These are phyloP conservation scores for Nigrospora oryzae DNA, from an alignment of 2,329 filamentous ascomycete genomes.

Conservation along the genomic window DNA sequence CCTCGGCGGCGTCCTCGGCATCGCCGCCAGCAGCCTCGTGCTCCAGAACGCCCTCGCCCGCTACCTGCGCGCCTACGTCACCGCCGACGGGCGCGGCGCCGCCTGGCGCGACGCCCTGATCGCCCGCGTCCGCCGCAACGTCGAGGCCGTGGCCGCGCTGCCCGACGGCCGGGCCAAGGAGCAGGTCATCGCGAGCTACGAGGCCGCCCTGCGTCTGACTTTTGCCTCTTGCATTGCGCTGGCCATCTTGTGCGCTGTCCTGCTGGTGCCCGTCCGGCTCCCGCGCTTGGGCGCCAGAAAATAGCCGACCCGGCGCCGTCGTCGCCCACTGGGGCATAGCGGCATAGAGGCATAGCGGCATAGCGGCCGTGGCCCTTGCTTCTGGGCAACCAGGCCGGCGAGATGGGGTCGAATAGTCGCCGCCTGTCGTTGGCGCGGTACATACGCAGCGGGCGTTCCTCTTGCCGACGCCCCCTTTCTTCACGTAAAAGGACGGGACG, in stretches of 20 bases:
- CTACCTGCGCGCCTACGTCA: slow-evolving; percentile 51
- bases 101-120: slow-evolving; percentile 49
- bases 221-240: slow-evolving; percentile 36
- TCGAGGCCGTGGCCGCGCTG: slow-evolving; percentile 41
- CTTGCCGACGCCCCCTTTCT: too few relatives aligned
- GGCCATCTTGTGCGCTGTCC: slow-evolving; percentile 34
- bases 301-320: too few relatives aligned
- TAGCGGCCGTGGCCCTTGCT: too few relatives aligned
- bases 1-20: slow-evolving; percentile 65
- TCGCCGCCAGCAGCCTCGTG: slow-evolving; percentile 62
- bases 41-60: slow-evolving; percentile 61
- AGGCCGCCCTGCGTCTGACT: slow-evolving; percentile 37
- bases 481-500: too few relatives aligned
- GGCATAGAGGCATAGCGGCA: too few relatives aligned
- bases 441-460: too few relatives aligned
- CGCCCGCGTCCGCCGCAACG: slow-evolving; percentile 40
- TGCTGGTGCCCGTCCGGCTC: slow-evolving; percentile 44
- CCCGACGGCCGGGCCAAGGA: slow-evolving; percentile 29
- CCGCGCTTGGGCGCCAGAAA: slow-evolving; percentile 40
- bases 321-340: too few relatives aligned
- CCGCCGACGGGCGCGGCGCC: slow-evolving; percentile 25
- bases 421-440: too few relatives aligned
- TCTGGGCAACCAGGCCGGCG: too few relatives aligned
- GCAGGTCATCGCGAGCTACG: slow-evolving; percentile 48
- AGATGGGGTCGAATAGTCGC: too few relatives aligned